These are phyloP conservation scores for Paramecium primaurelia DNA, from an alignment of 73 alveolate species.

Conservation along the genomic window DNA sequence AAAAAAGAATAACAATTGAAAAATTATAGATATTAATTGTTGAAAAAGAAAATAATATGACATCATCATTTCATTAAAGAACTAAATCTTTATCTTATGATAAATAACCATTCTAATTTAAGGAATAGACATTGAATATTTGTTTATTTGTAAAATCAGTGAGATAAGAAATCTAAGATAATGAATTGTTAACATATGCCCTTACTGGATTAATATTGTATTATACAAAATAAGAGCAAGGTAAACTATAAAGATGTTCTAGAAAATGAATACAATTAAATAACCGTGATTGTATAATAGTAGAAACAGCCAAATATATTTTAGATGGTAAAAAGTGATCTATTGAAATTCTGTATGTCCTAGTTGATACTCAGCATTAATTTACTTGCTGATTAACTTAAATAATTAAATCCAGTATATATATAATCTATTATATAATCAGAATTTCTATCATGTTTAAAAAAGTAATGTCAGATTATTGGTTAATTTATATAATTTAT, in stretches of 20 bases:
- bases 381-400: neutral
- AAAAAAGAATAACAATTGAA: neutral
- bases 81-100: neutral
- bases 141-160: neutral
- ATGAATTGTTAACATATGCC: constrained; percentile 3
- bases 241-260: neutral
- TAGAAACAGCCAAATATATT: neutral
- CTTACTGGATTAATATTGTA: neutral
- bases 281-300: neutral
- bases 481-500: neutral
- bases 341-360: neutral
- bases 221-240: constrained; percentile 12
- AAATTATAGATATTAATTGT: neutral
- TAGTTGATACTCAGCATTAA: neutral
- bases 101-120: neutral
- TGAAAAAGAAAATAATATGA: neutral
- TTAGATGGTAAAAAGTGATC: neutral
- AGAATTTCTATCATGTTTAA: neutral
- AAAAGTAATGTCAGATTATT: neutral
- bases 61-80: neutral
- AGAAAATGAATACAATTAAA: neutral
- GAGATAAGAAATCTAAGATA: neutral
- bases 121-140: neutral
- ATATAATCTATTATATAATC: neutral
- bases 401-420: neutral